Conservation (phyloP, 805 yeast genomes). For the Saccharomycopsis sp. region DNA sequence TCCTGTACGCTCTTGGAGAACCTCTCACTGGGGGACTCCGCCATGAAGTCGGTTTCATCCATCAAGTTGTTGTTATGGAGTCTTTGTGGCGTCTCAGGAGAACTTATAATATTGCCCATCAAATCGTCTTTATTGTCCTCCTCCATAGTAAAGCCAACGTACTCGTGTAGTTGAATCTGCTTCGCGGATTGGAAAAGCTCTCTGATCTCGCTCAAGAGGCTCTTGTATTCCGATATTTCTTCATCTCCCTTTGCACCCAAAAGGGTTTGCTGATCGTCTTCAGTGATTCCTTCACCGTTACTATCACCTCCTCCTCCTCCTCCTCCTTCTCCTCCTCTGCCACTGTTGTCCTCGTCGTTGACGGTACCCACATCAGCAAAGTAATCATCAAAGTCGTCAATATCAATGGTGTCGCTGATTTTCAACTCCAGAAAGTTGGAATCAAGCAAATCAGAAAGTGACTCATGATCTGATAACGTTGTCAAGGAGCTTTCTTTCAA, state of each 20-base stretch:
- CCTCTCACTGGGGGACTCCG: too few relatives aligned
- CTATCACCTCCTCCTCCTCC: conserved; percentile 4
- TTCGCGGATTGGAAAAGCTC: conserved; percentile 8
- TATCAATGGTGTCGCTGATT: conserved; percentile 10
- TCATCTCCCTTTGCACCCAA: too few relatives aligned
- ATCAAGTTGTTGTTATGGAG: too few relatives aligned
- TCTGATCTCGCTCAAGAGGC: conserved; percentile 8
- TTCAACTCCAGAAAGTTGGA: not conserved
- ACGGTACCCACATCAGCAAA: conserved; percentile 14
- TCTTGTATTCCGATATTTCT: conserved; percentile 1
- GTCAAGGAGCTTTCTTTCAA: conserved; percentile 17
- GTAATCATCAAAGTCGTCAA: conserved; percentile 13
- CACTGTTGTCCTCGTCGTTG: not conserved
- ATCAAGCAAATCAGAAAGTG: not conserved
- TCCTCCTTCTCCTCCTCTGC: too few relatives aligned
- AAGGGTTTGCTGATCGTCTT: conserved; percentile 4
- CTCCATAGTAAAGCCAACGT: conserved; percentile 8
- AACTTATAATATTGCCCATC: too few relatives aligned
- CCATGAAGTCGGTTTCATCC: too few relatives aligned
- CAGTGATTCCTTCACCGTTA: not conserved
- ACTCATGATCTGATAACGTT: conserved; percentile 5
- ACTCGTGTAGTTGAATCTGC: conserved; percentile 11
- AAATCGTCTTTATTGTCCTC: conserved; percentile 8
- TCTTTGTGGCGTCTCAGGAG: too few relatives aligned
- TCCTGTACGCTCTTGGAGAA: too few relatives aligned